phyloP scores from a whole-genome alignment of 1,139 yeast genomes.

The Hyphopichia wangnamkhiaoensis region DNA sequence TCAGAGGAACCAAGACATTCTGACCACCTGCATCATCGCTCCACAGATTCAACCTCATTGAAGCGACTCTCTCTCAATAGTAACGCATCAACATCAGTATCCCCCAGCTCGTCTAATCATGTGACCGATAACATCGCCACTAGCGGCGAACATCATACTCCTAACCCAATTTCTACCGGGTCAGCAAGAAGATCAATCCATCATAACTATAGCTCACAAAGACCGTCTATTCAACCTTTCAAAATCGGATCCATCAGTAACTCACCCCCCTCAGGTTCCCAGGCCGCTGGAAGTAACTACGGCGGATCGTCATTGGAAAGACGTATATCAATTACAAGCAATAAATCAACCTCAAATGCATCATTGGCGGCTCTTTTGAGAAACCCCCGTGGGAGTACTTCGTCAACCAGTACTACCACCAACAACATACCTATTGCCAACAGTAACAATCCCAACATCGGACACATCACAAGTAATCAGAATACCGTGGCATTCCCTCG shows the following conservation, averaged over 20 bases:
- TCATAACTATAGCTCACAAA: conserved; percentile 16
- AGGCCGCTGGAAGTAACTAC: conserved; percentile 20
- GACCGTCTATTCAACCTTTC: conserved; percentile 56
- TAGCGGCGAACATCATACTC: no score
- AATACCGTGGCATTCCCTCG: conserved; percentile 32
- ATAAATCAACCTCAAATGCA: conserved; percentile 54
- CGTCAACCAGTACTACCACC: conserved; percentile 31
- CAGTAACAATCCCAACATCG: conserved; percentile 13
- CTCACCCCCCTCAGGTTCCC: conserved; percentile 40
- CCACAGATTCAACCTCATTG: neutral
- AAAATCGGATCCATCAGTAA: conserved; percentile 61
- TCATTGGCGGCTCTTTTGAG: conserved; percentile 55
- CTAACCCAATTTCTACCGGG: conserved; percentile 9
- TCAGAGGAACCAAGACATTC: neutral
- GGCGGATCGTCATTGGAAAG: conserved; percentile 39
- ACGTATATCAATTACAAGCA: conserved; percentile 45
- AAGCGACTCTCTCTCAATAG: conserved; percentile 15
- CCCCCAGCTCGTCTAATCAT: conserved; percentile 28
- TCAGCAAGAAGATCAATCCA: conserved; percentile 16
- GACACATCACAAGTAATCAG: conserved; percentile 7
- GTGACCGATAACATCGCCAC: conserved; percentile 9
- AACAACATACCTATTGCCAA: conserved; percentile 26
- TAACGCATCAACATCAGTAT: conserved; percentile 26
- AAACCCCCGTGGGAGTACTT: conserved; percentile 43
- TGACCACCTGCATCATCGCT: neutral